Base-by-base conservation (phyloP, 768 basidiomycete species). In the Leccinum rimulosum region DNA sequence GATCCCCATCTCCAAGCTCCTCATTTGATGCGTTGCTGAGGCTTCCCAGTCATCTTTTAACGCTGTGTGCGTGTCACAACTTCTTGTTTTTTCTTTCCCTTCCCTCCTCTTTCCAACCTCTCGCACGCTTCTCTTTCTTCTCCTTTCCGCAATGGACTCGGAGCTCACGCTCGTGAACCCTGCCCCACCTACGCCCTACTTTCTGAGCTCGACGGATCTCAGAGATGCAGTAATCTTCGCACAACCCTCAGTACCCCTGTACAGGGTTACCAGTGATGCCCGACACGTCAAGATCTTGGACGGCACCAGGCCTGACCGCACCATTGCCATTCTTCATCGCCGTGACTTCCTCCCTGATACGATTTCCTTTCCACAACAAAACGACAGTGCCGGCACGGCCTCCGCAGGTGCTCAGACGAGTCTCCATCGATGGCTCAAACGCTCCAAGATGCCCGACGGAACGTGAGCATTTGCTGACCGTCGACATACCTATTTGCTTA, bases 401-500 rank as follows among this genome's bases (percentile, higher is more conserved):
- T 27, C 51, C 7, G 3, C 28, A 2, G 50, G 43, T 12, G 7
- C 31, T 9, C 63, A 64, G 4, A 11, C 69, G 30, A 65, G 36
- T 54, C 17, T 71, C 8, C 70, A 67, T 22, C 64, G 70, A 51
- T 73, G 71, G 71, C 59, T 73, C 22, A 68, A 60, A 57, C 68
- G 60, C 33, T 65, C 60, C 33, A 74, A 68, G 45, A 43, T 64
- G 14, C 31, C 59, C 3, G 67, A 65, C 33, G 66, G 67, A 60
- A 61, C 52, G 71, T 73, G 53, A 66, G 73, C 60, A 22, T 9
- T n/a, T 10, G 4, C n/a, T 43, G n/a, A 43, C n/a, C 9, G n/a
- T 43, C 10, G 40, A 43, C 4, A n/a, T n/a, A 43, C n/a, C 40
- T 43, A 10, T 10, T 43, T n/a, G 9, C 40, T 43, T 10, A 43